Conservation (phyloP, 371 early-diverging fungal genomes). For the Haplosporangium sp. region DNA sequence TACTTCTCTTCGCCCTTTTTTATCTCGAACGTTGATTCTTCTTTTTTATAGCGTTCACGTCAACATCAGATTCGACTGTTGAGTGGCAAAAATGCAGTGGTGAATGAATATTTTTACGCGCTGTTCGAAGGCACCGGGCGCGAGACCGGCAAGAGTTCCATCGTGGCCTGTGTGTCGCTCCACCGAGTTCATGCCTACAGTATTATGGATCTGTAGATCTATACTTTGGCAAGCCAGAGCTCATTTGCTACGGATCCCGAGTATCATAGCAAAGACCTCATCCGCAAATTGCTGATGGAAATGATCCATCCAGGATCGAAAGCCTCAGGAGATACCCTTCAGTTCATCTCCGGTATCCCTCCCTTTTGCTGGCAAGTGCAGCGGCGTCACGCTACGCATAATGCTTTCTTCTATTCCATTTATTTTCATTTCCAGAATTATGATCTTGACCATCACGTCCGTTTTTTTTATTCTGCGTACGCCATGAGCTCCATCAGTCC, state of each 20-base stretch:
- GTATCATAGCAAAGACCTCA: conserved; percentile 36
- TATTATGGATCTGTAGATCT: conserved; percentile 25
- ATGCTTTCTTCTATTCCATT: too few relatives aligned
- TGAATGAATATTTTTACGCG: conserved; percentile 35
- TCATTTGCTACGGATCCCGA: conserved; percentile 30
- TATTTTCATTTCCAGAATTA: too few relatives aligned
- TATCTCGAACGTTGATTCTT: too few relatives aligned
- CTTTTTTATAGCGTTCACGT: too few relatives aligned
- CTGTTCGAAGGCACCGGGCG: conserved; percentile 26
- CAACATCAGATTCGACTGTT: conserved; percentile 21
- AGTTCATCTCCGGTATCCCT: conserved; percentile 43
- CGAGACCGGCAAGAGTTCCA: conserved; percentile 24
- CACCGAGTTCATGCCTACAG: conserved; percentile 15
- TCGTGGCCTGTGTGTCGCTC: conserved; percentile 29
- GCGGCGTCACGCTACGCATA: not conserved
- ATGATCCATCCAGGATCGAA: conserved; percentile 44
- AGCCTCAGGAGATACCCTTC: conserved; percentile 33
- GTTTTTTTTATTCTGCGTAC: too few relatives aligned
- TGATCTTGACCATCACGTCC: not conserved
- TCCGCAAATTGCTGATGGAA: conserved; percentile 29
- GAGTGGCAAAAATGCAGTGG: conserved; percentile 19
- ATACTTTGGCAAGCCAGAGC: conserved; percentile 28
- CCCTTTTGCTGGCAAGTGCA: conserved; percentile 29
- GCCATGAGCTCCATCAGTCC: conserved; percentile 10
- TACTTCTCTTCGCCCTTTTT: too few relatives aligned